These are phyloP conservation scores for Nymphaea thermarum DNA, from an alignment of 164 flowering plant species.

Conservation along the genomic window DNA sequence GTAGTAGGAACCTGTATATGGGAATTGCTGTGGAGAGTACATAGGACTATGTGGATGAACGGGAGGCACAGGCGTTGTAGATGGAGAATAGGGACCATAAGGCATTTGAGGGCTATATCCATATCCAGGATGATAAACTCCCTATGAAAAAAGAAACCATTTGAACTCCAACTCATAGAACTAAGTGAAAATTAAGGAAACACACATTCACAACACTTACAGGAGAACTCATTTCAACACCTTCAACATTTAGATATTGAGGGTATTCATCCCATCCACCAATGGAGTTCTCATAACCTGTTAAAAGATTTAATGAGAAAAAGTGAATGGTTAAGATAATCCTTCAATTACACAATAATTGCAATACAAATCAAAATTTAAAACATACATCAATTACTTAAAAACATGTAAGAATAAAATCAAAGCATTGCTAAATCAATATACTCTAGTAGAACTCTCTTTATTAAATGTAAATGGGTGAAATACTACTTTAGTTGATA, in stretches of 20 bases:
- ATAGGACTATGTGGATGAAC: constrained; percentile 43
- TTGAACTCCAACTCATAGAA: not conserved
- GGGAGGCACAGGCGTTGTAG: constrained; percentile 65
- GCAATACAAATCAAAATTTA: too few species aligned
- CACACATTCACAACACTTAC: constrained; percentile 28
- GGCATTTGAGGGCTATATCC: constrained; percentile 71
- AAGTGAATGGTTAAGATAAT: too few species aligned
- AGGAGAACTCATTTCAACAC: constrained; percentile 59
- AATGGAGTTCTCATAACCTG: constrained; percentile 51
- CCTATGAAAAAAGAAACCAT: not conserved
- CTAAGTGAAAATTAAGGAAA: not conserved
- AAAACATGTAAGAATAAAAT: too few species aligned
- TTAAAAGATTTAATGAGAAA: not conserved
- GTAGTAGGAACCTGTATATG: constrained; percentile 63
- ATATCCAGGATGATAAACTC: constrained; percentile 62
- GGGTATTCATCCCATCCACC: constrained; percentile 71
- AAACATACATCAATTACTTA: too few species aligned
- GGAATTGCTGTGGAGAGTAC: constrained; percentile 38
- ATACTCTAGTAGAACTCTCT: too few species aligned
- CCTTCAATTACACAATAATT: too few species aligned
- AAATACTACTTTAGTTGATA: too few species aligned
- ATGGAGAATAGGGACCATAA: constrained; percentile 89
- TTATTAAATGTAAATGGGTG: too few species aligned
- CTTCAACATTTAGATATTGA: constrained; percentile 45
- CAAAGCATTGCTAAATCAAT: too few species aligned